Base-by-base conservation (phyloP, 2,329 filamentous ascomycete genomes). In the Fusarium odoratissimum region DNA sequence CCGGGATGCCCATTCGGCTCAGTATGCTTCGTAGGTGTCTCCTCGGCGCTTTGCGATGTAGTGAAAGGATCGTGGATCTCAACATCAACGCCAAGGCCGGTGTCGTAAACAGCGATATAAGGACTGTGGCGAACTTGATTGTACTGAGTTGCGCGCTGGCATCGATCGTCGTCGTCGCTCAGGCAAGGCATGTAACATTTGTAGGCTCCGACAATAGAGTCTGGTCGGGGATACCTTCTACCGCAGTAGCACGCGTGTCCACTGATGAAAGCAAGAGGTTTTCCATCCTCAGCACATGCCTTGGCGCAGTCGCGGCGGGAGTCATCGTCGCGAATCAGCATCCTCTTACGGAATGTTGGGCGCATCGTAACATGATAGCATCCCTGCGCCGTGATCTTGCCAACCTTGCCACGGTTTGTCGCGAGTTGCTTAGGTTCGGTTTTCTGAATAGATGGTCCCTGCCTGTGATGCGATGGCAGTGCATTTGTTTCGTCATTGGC, bases 371-470 rank as follows among this genome's bases (percentile, higher is more conserved):
- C 11, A 23, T 28, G 0, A 30, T 60, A 60, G 35, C 57, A 60
- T 31, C 57, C 57, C 35, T 56, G 57, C 16, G 19, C 57, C 3
- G 48, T 60, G 37, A 60, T 56, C 46, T 60, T 21, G 28, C 57
- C 37, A 31, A 33, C n/a, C 6, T 28, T 5, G 30, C 54, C 40
- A 6, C 10, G 30, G 13, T 46, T 28, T 16, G n/a, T 33, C 30
- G 54, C 3, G 28, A 31, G 28, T 8, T 25, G 2, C 54, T 33
- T 57, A 1, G 54, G 17, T 7, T 57, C 30, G 13, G 12, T 44
- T 14, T n/a, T 3, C 3, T 33, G n/a, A 19, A 21, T 16, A 6
- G 9, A 45, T 8, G n/a, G 17, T 25, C 28, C 30, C n/a, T 23
- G 38, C 33, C 28, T 23, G n/a, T 17, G 35, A 1, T 46, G 33